Evolutionary conservation across 1,139 yeast species (phyloP).

Genomic region (Geotrichum reessii): DNA sequence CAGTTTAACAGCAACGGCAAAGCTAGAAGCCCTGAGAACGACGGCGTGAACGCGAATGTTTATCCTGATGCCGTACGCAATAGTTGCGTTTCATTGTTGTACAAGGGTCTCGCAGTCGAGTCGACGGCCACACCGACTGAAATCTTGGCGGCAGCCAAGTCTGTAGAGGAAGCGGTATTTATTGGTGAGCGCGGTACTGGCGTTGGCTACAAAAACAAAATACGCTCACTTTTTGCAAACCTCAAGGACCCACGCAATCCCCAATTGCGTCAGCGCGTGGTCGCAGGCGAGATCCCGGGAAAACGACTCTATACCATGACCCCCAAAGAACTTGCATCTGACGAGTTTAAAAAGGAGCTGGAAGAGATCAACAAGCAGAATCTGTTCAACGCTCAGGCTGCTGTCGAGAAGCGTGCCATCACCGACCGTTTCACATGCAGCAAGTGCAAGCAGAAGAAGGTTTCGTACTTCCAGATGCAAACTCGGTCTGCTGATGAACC

Average conservation of each 20-base stretch:
- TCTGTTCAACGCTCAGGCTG: slow-evolving; percentile 94
- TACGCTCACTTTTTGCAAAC: slow-evolving; percentile 78
- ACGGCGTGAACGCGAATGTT: slow-evolving; percentile 65
- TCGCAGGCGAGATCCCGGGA: slow-evolving; percentile 60
- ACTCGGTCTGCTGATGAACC: slow-evolving; percentile 99
- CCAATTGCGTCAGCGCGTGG: slow-evolving; percentile 64
- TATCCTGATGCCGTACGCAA: slow-evolving; percentile 78
- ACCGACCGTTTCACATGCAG: slow-evolving; percentile 97
- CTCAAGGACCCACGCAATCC: slow-evolving; percentile 87
- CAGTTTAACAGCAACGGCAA: slow-evolving; percentile 29
- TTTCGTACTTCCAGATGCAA: slow-evolving; percentile 94
- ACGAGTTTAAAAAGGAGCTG: slow-evolving; percentile 76
- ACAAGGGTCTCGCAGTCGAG: slow-evolving; percentile 84
- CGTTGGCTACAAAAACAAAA: slow-evolving; percentile 64
- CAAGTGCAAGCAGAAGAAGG: slow-evolving; percentile 94
- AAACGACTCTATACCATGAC: slow-evolving; percentile 67
- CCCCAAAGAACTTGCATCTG: slow-evolving; percentile 91
- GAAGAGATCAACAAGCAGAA: slow-evolving; percentile 83
- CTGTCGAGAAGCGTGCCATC: slow-evolving; percentile 92
- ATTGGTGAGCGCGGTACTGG: slow-evolving; percentile 47
- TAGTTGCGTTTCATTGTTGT: slow-evolving; percentile 74
- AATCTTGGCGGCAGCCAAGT: slow-evolving; percentile 59
- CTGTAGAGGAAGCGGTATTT: slow-evolving; percentile 69
- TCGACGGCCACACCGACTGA: slow-evolving; percentile 54
- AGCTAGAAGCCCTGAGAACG: slow-evolving; percentile 70